Evolutionary conservation across 139 green algal genomes (phyloP), one percentile per base, ranked within the genome.

Genomic region (Chlamydomonas sphaeroides): DNA sequence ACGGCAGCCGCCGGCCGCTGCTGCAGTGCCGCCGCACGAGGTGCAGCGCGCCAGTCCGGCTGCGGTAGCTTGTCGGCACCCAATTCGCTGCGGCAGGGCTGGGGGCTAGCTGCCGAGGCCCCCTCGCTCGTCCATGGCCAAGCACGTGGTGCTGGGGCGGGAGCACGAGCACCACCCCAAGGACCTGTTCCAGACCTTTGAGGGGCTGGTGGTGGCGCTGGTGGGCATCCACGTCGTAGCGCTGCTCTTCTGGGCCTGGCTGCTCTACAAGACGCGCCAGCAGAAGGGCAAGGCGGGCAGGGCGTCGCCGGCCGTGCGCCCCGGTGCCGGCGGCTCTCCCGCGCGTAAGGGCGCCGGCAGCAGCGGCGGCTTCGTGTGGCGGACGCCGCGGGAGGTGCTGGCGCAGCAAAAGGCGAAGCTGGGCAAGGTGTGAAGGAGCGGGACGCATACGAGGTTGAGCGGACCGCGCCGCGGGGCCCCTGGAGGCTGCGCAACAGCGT

Each of bases 111-210:
- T n/a, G n/a, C 45, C 45, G 45, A 53, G 11, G 45, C 45, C 45
- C 10, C 18, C 28, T 62, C 6, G 18, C 53, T 32, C 53, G 15
- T 61, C 51, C 51, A 17, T 26, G 15, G 32, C 67, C 35, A 71
- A 72, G 79, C 79, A 85, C 39, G 81, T 86, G 4, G 62, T 86
- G 26, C 73, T 86, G 38, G 69, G 68, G 33, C 63, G 49, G 21
- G 80, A 86, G 70, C 81, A 86, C 65, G 81, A 74, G 48, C 70
- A 77, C 38, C 81, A 78, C n/a, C 81, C 56, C 33, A 78, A 86
- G 57, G 61, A 86, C n/a, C 21, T 36, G 3, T 73, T 53, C 72
- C 51, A 76, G 28, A 38, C 68, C 6, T 68, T 77, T 25, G 65
- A 62, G 35, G 48, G 65, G 10, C 72, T 86, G 6, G 81, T 86